Evolutionary conservation across 192 early-diverging fungal species (phyloP).

Genomic region (Chytriomyces sp.): DNA sequence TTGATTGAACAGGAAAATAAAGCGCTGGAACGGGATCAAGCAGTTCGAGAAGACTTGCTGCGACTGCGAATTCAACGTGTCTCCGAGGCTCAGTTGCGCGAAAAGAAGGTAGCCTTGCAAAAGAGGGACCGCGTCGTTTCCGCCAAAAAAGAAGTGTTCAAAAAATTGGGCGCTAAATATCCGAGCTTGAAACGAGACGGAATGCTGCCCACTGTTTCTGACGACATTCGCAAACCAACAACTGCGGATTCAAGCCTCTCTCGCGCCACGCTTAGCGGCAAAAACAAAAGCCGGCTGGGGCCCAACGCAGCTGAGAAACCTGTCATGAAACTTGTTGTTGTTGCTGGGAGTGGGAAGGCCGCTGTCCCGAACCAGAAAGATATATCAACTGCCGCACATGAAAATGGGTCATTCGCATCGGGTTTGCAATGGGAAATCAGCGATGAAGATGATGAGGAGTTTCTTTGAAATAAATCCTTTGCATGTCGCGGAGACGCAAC

Average conservation of each 20-base stretch:
- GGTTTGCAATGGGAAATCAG: slow-evolving; percentile 11
- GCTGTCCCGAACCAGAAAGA: background rate
- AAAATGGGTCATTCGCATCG: background rate
- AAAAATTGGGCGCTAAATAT: slow-evolving; percentile 14
- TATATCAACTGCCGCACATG: background rate
- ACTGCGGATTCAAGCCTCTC: too few relatives aligned
- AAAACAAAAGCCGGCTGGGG: too few relatives aligned
- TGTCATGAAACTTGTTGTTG: slow-evolving; percentile 14
- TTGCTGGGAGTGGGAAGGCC: slow-evolving; percentile 6
- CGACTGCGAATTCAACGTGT: slow-evolving; percentile 42
- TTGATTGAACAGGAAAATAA: slow-evolving; percentile 45
- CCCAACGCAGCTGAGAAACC: background rate
- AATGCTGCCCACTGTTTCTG: background rate
- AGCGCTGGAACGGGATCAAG: slow-evolving; percentile 46
- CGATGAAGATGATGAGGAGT: slow-evolving; percentile 17
- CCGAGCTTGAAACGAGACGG: slow-evolving; percentile 18
- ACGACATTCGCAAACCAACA: too few relatives aligned
- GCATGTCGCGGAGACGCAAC: too few relatives aligned
- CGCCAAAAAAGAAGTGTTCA: slow-evolving; percentile 15
- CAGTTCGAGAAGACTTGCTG: slow-evolving; percentile 49
- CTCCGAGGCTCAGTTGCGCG: slow-evolving; percentile 29
- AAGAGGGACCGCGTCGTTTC: background rate
- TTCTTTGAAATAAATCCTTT: background rate
- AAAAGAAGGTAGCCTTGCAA: background rate
- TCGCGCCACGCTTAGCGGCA: too few relatives aligned